A percentile compares a stretch with the other conserved stretches of the same genome.
Conservation (phyloP, 73 alveolate species). For the Paramecium biaurelia region DNA sequence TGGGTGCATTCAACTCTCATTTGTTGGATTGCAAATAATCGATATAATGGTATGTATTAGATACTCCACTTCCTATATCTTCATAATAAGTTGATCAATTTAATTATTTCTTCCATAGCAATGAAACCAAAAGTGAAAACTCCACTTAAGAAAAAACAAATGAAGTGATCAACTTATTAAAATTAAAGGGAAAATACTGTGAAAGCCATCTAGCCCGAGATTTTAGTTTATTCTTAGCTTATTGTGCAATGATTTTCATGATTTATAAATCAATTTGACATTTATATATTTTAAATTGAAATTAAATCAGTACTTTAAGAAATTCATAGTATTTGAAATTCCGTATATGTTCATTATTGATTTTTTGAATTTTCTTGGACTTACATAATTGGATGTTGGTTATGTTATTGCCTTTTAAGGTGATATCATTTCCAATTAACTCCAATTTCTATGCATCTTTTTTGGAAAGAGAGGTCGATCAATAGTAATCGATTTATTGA, state of each 20-base stretch:
- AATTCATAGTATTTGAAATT: background rate
- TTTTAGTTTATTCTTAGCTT: background rate
- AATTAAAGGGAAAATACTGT: background rate
- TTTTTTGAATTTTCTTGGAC: constrained; percentile 7
- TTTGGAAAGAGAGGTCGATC: constrained; percentile 1
- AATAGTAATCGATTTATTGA: background rate
- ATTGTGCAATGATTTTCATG: background rate
- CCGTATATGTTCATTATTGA: constrained; percentile 11
- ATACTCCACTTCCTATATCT: background rate
- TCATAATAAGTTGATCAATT: background rate
- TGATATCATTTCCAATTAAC: background rate
- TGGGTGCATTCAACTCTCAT: background rate
- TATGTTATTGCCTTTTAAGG: background rate
- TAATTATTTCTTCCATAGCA: background rate
- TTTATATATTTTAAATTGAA: background rate
- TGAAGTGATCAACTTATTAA: background rate
- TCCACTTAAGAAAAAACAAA: background rate
- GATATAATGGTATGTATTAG: background rate
- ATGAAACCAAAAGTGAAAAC: background rate
- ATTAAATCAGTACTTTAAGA: background rate
- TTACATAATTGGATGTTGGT: background rate
- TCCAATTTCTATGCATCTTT: background rate
- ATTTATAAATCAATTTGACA: background rate
- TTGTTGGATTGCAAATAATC: background rate
- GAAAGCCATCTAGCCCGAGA: background rate